These are phyloP conservation scores for Pyrenochaeta sp. DNA, from an alignment of 2,329 filamentous ascomycete genomes.

Conservation along the genomic window DNA sequence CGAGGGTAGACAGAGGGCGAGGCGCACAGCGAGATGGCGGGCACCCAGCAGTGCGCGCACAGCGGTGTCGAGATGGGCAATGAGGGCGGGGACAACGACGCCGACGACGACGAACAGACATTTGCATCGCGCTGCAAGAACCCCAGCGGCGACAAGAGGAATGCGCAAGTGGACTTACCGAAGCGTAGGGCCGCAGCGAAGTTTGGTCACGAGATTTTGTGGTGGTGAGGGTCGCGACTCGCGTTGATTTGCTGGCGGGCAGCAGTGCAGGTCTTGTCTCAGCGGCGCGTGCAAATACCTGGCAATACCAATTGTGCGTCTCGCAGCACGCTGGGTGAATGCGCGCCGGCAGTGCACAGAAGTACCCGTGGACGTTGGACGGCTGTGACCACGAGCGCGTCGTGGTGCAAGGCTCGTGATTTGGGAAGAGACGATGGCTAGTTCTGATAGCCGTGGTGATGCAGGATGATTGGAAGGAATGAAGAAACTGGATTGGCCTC, in stretches of 20 bases:
- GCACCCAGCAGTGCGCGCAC: background rate
- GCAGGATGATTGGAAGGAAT: constrained; percentile 39
- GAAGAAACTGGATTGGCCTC: constrained; percentile 36
- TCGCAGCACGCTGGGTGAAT: constrained; percentile 23
- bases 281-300: constrained; percentile 20
- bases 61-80: constrained; percentile 2
- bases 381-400: constrained; percentile 29
- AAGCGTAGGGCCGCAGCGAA: constrained; percentile 42
- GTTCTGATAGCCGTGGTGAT: constrained; percentile 24
- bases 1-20: constrained; percentile 16
- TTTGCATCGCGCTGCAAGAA: constrained; percentile 1
- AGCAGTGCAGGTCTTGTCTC: constrained; percentile 28
- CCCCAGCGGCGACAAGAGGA: constrained; percentile 16
- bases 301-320: constrained; percentile 12
- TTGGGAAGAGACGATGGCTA: constrained; percentile 24
- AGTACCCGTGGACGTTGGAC: constrained; percentile 21
- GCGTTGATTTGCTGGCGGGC: constrained; percentile 31
- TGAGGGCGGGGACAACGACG: no score
- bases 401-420: constrained; percentile 39
- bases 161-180: constrained; percentile 41
- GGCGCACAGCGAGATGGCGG: background rate
- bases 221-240: constrained; percentile 35
- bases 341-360: constrained; percentile 23
- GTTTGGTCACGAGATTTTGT: constrained; percentile 46
- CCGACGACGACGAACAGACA: no score